phyloP scores from a whole-genome alignment of 2,329 filamentous ascomycete genomes.

The Hortaea sp. region DNA sequence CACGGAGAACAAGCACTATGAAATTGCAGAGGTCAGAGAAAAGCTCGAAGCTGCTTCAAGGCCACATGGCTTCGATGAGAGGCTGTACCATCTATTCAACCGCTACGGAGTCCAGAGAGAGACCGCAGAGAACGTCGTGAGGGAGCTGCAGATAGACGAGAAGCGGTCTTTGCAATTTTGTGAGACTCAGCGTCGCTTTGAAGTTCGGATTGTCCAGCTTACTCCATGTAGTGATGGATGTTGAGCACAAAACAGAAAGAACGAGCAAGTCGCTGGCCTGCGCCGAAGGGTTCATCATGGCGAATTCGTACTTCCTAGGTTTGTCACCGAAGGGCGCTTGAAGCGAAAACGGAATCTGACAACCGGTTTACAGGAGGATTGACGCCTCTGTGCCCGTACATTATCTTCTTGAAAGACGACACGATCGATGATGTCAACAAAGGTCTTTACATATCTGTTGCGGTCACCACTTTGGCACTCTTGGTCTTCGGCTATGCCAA shows the following conservation, averaged over 20 bases:
- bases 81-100: conserved; percentile 37
- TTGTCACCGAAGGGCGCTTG: conserved; percentile 1
- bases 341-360: too few relatives aligned
- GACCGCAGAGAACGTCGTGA: conserved; percentile 38
- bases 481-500: conserved; percentile 44
- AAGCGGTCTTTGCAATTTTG: conserved; percentile 36
- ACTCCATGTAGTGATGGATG: conserved; percentile 42
- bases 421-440: conserved; percentile 29
- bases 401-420: conserved; percentile 28
- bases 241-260: conserved; percentile 43
- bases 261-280: conserved; percentile 34
- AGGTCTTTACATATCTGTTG: conserved; percentile 36
- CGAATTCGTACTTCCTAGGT: conserved; percentile 29
- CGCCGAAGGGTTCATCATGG: conserved; percentile 36
- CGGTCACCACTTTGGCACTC: conserved; percentile 40
- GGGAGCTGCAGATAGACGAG: conserved; percentile 39
- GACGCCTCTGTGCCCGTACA: conserved; percentile 44
- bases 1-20: conserved; percentile 44
- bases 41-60: conserved; percentile 9
- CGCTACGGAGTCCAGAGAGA: conserved; percentile 39
- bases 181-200: background rate
- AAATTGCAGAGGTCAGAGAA: conserved; percentile 40
- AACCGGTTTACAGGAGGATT: conserved; percentile 21
- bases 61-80: conserved; percentile 8
- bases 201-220: background rate